Base-by-base conservation (phyloP, 257 asterid genomes). In the Ligustrum vulgare region DNA sequence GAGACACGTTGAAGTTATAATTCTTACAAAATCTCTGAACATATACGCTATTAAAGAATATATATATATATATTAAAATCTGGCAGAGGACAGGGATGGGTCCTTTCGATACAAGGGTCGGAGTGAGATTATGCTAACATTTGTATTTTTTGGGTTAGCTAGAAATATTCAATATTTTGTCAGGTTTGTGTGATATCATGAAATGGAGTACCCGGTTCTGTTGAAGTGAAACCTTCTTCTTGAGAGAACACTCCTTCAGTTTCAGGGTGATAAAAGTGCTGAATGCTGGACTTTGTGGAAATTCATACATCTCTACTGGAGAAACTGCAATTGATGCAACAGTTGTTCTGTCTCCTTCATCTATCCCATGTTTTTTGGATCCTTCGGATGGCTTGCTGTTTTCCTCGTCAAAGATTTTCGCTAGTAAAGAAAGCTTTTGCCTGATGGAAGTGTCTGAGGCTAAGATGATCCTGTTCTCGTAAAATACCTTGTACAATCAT, bases 401-500 rank as follows among this genome's bases (percentile, higher is more conserved):
- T 12, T 78, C 80, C 78, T 77, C 80, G 67, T 77, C 72, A 35
- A 86, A 88, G 79, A 31, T 65, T 70, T 66, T 82, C 4, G 81
- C 83, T 25, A 88, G 80, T 6, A 72, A 79, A 5, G n/a, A 10
- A 25, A 88, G 74, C 70, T 84, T 88, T 66, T 77, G 77, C 70
- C 64, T 51, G 81, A 78, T 58, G n/a, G 87, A 70, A 69, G 75
- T 75, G 70, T 74, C 74, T 22, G 86, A 80, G 23, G 74, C 56
- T 9, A 85, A 28, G 62, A 85, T 76, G 31, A 12, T 43, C 33
- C 72, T 78, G 32, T 84, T 83, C 72, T 84, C 84, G 39, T 81
- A 69, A 32, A 84, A 64, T n/a, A n/a, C n/a, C n/a, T n/a, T n/a
- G n/a, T n/a, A n/a, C n/a, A n/a, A n/a, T n/a, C n/a, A n/a, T n/a